These are phyloP conservation scores for Apiotrichum mycotoxinovorans DNA, from an alignment of 1,284 basidiomycete genomes.

Conservation along the genomic window DNA sequence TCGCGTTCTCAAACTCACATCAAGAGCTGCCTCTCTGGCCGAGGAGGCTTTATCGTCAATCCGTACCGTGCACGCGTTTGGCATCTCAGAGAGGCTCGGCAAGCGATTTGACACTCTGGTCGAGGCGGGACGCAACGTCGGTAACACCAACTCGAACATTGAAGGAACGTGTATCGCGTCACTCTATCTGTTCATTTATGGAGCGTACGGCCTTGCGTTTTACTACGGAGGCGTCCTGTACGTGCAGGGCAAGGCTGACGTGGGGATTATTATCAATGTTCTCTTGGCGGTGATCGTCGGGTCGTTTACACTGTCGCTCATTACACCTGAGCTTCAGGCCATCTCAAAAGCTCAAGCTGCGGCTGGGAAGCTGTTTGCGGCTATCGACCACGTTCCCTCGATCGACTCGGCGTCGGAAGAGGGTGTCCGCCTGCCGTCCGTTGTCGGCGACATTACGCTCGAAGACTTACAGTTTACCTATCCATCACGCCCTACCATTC, in stretches of 20 bases:
- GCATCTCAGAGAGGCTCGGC: conserved; percentile 67
- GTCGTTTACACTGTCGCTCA: conserved; percentile 72
- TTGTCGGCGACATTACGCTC: conserved; percentile 71
- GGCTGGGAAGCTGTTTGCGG: conserved; percentile 85
- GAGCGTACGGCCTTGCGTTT: conserved; percentile 49
- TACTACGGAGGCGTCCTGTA: conserved; percentile 52
- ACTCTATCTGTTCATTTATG: conserved; percentile 70
- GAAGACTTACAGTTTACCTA: conserved; percentile 83
- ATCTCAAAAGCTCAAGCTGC: conserved; percentile 78
- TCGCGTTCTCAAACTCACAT: conserved; percentile 66
- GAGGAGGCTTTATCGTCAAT: conserved; percentile 76
- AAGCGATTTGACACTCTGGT: conserved; percentile 68
- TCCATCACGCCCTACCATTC: conserved; percentile 79
- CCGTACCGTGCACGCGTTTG: conserved; percentile 77
- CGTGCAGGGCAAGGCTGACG: conserved; percentile 53
- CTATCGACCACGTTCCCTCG: conserved; percentile 74
- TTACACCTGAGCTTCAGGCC: conserved; percentile 73
- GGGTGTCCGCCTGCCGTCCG: conserved; percentile 63
- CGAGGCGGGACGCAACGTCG: conserved; percentile 57
- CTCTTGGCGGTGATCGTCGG: conserved; percentile 82
- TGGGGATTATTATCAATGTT: conserved; percentile 71
- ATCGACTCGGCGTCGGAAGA: conserved; percentile 73
- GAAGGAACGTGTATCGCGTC: conserved; percentile 65
- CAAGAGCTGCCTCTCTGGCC: conserved; percentile 78
- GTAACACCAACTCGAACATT: conserved; percentile 63